phyloP scores from a whole-genome alignment of 345 rosid species.

The Ceriops decandra region DNA sequence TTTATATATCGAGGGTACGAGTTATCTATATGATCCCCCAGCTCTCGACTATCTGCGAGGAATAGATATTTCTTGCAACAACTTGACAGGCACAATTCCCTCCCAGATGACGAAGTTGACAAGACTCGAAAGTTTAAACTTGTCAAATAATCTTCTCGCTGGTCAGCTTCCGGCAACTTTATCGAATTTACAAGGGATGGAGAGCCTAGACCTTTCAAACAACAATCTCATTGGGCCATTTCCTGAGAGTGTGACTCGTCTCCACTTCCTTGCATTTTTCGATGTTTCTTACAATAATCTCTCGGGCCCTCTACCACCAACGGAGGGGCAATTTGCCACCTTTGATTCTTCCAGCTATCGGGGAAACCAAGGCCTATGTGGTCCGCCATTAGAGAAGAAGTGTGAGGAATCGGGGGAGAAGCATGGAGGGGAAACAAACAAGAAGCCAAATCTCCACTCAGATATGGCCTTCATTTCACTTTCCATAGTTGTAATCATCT shows the following conservation, averaged over 20 bases:
- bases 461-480: no score
- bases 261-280: rapidly evolving
- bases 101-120: neutral
- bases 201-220: slow-evolving; percentile 4
- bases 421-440: no score
- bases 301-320: slow-evolving; percentile 16
- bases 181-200: rapidly evolving
- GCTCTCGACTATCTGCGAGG: rapidly evolving
- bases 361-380: slow-evolving; percentile 13
- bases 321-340: neutral
- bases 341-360: neutral
- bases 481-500: no score
- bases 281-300: slow-evolving; percentile 18
- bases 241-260: neutral
- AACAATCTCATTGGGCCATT: slow-evolving; percentile 8
- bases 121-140: rapidly evolving
- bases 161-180: slow-evolving; percentile 10
- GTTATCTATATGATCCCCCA: neutral
- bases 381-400: neutral
- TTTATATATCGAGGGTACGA: rapidly evolving
- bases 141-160: slow-evolving; percentile 16
- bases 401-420: no score
- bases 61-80: slow-evolving; percentile 15
- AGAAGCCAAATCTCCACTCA: no score
- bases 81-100: slow-evolving; percentile 19